Evolutionary conservation across 768 basidiomycete genomes (phyloP), one percentile per base, ranked within the genome.

Genomic region (Lenzites betulinus): DNA sequence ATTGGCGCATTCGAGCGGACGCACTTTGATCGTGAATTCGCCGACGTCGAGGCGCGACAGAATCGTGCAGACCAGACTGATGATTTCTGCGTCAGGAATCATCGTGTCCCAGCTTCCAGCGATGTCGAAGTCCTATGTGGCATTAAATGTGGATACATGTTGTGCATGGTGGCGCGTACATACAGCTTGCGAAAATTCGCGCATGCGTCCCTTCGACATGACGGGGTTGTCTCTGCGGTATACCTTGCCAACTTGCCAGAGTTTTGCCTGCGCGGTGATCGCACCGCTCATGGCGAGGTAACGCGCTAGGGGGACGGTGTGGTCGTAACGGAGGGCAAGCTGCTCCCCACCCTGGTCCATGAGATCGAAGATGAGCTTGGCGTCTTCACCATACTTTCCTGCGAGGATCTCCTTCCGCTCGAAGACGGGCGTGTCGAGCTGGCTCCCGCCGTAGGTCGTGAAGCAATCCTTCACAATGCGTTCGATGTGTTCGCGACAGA

Each of bases 211-310:
- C 78, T 99, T 99, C 28, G 88, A 90, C 89, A 98, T 95, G 58
- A 95, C 95, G 0, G 97, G 97, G 64, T 88, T 93, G 75, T 99
- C 97, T 70, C 97, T 79, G 63, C 97, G 81, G 75, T 98, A 99
- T 20, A 99, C 97, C 76, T 98, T 99, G n/a, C 95, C 95, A 51
- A 99, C 88, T 74, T 98, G 97, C 88, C 94, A 99, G 15, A 98
- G 73, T 76, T 98, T 98, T 63, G 87, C 78, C 66, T 87, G 86
- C 7, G 82, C 77, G 66, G 74, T 83, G 64, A 81, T 88, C n/a
- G 85, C 86, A n/a, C 93, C 90, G 59, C 86, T 86, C 95, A 99
- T 98, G 26, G 97, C 96, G 18, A 99, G 79, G 74, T 93, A 95
- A 33, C 97, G 81, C 22, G 96, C 97, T 43, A 99, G 88, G 6